phyloP scores from a whole-genome alignment of 148 eudicot species.

The Dianthus caryophyllus region DNA sequence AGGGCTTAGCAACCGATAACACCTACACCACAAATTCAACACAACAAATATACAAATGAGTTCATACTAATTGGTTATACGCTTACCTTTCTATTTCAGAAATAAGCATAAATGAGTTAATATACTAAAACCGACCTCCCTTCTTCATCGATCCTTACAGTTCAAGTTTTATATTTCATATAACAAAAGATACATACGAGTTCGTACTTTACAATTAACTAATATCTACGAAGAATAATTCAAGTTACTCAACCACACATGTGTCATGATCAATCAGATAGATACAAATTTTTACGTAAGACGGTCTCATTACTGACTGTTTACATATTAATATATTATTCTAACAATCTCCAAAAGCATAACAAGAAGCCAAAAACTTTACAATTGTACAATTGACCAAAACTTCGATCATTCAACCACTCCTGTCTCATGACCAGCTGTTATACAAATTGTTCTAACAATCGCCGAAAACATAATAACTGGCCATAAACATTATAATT shows the following conservation, averaged over 20 bases:
- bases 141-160: too few species aligned
- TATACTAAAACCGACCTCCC: too few species aligned
- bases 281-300: too few species aligned
- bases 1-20: constrained; percentile 69
- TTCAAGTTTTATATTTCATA: too few species aligned
- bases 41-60: neutral
- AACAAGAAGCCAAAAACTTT: neutral
- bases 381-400: too few species aligned
- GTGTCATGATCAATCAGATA: neutral
- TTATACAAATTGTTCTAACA: too few species aligned
- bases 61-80: neutral
- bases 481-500: neutral
- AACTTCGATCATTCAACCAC: too few species aligned
- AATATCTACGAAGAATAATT: neutral
- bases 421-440: too few species aligned
- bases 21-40: constrained; percentile 44
- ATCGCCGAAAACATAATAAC: neutral
- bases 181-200: too few species aligned
- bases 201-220: neutral
- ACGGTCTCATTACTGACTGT: too few species aligned
- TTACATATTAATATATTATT: neutral
- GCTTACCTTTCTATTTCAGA: too few species aligned
- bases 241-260: neutral
- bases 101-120: too few species aligned
- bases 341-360: neutral